These are phyloP conservation scores for Dipodascus albidus DNA, from an alignment of 805 yeast genomes.

Conservation along the genomic window DNA sequence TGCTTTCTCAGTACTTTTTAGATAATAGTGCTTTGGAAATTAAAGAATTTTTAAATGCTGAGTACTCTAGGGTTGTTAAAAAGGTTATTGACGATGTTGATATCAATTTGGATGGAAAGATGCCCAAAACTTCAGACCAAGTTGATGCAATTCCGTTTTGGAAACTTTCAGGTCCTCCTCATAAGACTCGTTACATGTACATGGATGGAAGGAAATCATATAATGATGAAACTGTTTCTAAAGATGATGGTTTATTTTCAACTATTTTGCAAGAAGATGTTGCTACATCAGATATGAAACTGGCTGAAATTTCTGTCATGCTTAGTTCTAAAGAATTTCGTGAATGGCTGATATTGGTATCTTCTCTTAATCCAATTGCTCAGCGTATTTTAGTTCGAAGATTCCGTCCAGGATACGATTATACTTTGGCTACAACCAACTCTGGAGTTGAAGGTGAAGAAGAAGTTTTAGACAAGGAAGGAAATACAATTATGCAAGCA, in stretches of 20 bases:
- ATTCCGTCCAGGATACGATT: slow-evolving; percentile 92
- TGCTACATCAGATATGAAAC: slow-evolving; percentile 18
- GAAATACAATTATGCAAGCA: slow-evolving; percentile 24
- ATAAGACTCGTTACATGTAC: slow-evolving; percentile 78
- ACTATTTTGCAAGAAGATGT: slow-evolving; percentile 8
- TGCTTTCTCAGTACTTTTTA: slow-evolving; percentile 41
- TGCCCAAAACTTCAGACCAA: slow-evolving; percentile 47
- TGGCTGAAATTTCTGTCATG: slow-evolving; percentile 46
- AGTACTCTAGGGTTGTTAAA: slow-evolving; percentile 37
- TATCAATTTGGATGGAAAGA: slow-evolving; percentile 29
- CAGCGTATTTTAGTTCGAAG: slow-evolving; percentile 68
- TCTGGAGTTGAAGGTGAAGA: slow-evolving; percentile 18
- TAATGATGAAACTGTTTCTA: slow-evolving; percentile 19
- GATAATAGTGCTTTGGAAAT: slow-evolving; percentile 65
- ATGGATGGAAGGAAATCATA: slow-evolving; percentile 45
- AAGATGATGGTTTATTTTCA: background rate
- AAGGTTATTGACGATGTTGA: slow-evolving; percentile 44
- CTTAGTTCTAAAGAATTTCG: slow-evolving; percentile 51
- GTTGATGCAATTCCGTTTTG: slow-evolving; percentile 49
- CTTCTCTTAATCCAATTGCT: slow-evolving; percentile 46
- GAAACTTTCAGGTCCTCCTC: slow-evolving; percentile 90
- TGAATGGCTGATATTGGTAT: slow-evolving; percentile 55
- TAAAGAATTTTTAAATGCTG: slow-evolving; percentile 46
- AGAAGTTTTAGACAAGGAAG: background rate
- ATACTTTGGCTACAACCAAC: slow-evolving; percentile 72